phyloP scores from a whole-genome alignment of 345 rosid species.

The Raphanus raphanistrum region DNA sequence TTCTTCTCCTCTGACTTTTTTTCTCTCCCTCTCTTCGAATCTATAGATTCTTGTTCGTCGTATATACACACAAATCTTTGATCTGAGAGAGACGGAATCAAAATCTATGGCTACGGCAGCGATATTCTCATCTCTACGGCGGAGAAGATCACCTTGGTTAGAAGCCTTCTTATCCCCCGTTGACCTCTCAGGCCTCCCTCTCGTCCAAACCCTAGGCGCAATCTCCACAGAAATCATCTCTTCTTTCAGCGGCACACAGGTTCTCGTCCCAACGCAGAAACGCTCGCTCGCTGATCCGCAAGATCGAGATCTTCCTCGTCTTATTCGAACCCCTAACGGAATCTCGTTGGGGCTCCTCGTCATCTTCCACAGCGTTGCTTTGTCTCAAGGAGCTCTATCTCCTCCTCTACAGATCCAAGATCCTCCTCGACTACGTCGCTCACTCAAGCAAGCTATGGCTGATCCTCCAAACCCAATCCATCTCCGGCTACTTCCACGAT shows the following conservation, averaged over 20 bases:
- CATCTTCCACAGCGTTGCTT: conserved; percentile 44
- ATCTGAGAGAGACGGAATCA: conserved; percentile 1
- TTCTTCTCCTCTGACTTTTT: conserved; percentile 29
- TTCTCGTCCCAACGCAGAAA: conserved; percentile 68
- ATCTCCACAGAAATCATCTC: conserved; percentile 62
- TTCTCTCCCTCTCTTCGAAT: too few relatives aligned
- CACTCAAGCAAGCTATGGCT: conserved; percentile 92
- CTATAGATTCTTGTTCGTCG: conserved; percentile 5
- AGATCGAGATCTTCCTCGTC: conserved; percentile 63
- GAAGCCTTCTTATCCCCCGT: conserved; percentile 87
- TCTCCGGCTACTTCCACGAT: conserved; percentile 93
- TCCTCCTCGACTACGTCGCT: conserved; percentile 72
- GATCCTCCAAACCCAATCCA: conserved; percentile 71
- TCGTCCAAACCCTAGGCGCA: conserved; percentile 62
- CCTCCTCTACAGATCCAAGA: conserved; percentile 80
- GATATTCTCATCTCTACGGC: conserved; percentile 74
- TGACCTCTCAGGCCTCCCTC: conserved; percentile 67
- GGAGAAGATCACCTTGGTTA: conserved; percentile 73
- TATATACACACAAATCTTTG: not conserved
- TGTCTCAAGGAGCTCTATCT: conserved; percentile 88
- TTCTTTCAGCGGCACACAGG: conserved; percentile 38
- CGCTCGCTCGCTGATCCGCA: conserved; percentile 74
- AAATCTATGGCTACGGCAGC: conserved; percentile 76
- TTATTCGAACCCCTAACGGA: conserved; percentile 66
- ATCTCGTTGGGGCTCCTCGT: conserved; percentile 32